Conservation (phyloP, 1,139 yeast species). For the Scheffersomyces titani region DNA sequence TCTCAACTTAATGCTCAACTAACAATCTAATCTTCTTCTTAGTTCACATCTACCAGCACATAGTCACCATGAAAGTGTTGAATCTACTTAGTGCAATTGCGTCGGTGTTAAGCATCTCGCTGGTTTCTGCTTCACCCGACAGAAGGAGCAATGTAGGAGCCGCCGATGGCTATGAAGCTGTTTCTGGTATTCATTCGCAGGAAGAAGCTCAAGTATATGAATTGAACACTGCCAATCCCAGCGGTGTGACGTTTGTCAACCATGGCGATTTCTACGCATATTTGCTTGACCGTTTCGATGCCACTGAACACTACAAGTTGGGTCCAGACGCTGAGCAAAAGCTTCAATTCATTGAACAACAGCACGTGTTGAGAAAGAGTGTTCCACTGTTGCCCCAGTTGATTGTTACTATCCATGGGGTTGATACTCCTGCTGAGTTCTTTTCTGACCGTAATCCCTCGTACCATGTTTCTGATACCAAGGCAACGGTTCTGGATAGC, state of each 20-base stretch:
- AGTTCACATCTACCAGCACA: constrained; percentile 4
- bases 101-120: constrained; percentile 1
- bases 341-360: constrained; percentile 27
- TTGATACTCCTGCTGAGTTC: constrained; percentile 27
- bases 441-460: constrained; percentile 18
- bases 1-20: not conserved
- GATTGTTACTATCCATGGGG: constrained; percentile 43
- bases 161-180: constrained; percentile 1
- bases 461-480: constrained; percentile 17
- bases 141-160: not conserved
- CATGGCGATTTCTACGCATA: constrained; percentile 25
- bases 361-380: constrained; percentile 10
- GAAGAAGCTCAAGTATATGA: constrained; percentile 19
- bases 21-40: not conserved
- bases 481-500: not conserved
- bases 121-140: constrained; percentile 1
- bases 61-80: not conserved
- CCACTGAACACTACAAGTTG: constrained; percentile 33
- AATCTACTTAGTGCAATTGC: not conserved
- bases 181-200: not conserved
- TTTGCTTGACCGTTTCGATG: constrained; percentile 45
- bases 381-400: constrained; percentile 27
- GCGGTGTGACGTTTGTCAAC: constrained; percentile 10
- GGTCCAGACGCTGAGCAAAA: constrained; percentile 20
- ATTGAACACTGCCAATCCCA: constrained; percentile 11